These are phyloP conservation scores for Aplosporella prunicola DNA, from an alignment of 2,329 filamentous ascomycete species.

Conservation along the genomic window DNA sequence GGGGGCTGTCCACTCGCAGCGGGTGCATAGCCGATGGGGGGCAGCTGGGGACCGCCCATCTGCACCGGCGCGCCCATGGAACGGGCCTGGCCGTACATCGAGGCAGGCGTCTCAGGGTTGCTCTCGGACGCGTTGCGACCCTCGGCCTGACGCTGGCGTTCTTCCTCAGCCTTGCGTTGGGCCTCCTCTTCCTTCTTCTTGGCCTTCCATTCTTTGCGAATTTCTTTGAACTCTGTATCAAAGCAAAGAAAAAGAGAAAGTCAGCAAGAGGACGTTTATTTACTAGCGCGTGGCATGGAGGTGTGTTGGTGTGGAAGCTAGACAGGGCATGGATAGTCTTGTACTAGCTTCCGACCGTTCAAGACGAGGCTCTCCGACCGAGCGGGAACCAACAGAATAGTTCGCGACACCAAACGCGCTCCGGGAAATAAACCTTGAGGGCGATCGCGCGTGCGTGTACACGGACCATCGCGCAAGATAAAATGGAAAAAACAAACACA, in stretches of 20 bases:
- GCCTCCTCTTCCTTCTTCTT: constrained; percentile 98
- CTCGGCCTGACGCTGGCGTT: constrained; percentile 62
- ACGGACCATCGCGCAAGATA: constrained; percentile 5
- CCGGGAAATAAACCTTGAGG: constrained; percentile 12
- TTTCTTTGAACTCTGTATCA: constrained; percentile 87
- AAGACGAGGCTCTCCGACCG: constrained; percentile 33
- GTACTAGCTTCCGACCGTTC: constrained; percentile 33
- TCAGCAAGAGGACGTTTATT: constrained; percentile 26
- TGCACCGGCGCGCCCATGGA: constrained; percentile 36
- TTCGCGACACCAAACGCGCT: constrained; percentile 24
- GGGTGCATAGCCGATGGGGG: constrained; percentile 43
- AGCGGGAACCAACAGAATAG: constrained; percentile 45
- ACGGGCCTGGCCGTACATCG: constrained; percentile 37
- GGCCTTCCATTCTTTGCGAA: constrained; percentile 97
- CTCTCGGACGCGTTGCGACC: constrained; percentile 47
- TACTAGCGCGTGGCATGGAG: constrained; percentile 8
- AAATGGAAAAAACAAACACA: constrained; percentile 16
- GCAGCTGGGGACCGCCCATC: constrained; percentile 39
- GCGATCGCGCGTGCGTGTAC: constrained; percentile 8
- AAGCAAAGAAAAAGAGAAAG: too few species aligned
- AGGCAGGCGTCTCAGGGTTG: constrained; percentile 23
- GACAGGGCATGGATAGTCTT: constrained; percentile 27
- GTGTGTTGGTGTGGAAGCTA: constrained; percentile 19
- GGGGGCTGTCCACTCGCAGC: constrained; percentile 33
- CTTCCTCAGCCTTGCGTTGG: constrained; percentile 80